Conservation (phyloP, 148 eudicot genomes). For the Camellia sinensis region DNA sequence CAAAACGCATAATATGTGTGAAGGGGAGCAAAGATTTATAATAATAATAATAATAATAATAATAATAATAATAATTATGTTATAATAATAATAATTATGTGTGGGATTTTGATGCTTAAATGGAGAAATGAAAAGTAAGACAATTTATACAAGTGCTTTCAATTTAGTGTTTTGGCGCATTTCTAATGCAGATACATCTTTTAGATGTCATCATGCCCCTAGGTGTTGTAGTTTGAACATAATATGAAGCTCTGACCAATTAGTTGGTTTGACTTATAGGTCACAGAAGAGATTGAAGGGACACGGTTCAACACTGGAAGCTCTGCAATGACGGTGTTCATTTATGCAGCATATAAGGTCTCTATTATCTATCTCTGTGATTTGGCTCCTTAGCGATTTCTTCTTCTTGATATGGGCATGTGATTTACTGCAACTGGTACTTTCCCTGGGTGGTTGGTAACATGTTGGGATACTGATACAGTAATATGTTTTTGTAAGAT, state of each 20-base stretch:
- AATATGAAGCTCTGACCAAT: background rate
- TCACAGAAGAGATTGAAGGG: slow-evolving; percentile 85
- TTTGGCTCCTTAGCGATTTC: background rate
- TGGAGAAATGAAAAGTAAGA: background rate
- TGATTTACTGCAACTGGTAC: background rate
- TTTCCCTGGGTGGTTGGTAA: background rate
- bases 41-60: background rate
- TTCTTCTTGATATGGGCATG: background rate
- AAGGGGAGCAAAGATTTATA: background rate
- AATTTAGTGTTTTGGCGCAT: background rate
- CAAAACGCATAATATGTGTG: background rate
- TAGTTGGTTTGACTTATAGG: slow-evolving; percentile 38
- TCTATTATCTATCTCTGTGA: slow-evolving; percentile 12
- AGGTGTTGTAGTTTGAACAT: background rate
- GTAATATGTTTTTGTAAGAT: too few relatives aligned
- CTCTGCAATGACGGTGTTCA: slow-evolving; percentile 99
- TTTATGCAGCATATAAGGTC: slow-evolving; percentile 93
- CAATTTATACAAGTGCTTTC: background rate
- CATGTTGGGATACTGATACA: background rate
- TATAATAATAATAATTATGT: too few relatives aligned
- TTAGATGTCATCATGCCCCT: background rate
- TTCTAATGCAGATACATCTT: background rate
- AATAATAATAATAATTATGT: too few relatives aligned
- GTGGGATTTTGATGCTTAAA: background rate
- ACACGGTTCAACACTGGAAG: slow-evolving; percentile 97